phyloP scores from a whole-genome alignment of 345 rosid species.

The Eucalyptus microcorys region DNA sequence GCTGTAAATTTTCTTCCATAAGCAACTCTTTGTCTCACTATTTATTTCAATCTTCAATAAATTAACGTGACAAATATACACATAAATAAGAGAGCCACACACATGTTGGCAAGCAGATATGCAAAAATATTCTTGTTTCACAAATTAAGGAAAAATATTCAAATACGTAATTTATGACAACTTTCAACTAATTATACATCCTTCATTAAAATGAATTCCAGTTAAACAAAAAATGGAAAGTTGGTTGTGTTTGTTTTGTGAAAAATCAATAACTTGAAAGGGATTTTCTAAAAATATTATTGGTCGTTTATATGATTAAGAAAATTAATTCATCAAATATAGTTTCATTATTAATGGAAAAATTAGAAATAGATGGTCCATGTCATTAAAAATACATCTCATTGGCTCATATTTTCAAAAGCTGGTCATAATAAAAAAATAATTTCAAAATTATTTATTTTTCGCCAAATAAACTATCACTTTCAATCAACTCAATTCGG shows the following conservation, averaged over 20 bases:
- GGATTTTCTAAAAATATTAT: neutral
- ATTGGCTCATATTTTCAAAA: neutral
- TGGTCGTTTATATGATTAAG: neutral
- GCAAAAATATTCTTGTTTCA: fast-evolving
- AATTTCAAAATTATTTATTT: neutral
- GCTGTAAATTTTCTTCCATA: neutral
- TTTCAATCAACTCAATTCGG: neutral
- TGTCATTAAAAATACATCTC: neutral
- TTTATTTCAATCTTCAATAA: neutral
- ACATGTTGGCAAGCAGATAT: neutral
- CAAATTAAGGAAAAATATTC: neutral
- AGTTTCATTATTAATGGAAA: neutral
- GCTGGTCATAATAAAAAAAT: neutral
- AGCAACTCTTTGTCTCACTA: neutral
- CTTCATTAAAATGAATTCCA: neutral
- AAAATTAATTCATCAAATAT: neutral
- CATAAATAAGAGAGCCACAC: neutral
- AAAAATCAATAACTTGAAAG: neutral
- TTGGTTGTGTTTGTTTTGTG: neutral
- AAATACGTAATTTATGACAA: fast-evolving
- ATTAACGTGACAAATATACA: neutral
- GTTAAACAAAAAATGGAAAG: fast-evolving
- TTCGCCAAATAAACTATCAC: neutral
- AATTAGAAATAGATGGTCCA: fast-evolving
- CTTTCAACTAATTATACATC: fast-evolving